These are phyloP conservation scores for Juncus inflexus DNA, from an alignment of 176 grass and related monocot genomes.

Conservation along the genomic window DNA sequence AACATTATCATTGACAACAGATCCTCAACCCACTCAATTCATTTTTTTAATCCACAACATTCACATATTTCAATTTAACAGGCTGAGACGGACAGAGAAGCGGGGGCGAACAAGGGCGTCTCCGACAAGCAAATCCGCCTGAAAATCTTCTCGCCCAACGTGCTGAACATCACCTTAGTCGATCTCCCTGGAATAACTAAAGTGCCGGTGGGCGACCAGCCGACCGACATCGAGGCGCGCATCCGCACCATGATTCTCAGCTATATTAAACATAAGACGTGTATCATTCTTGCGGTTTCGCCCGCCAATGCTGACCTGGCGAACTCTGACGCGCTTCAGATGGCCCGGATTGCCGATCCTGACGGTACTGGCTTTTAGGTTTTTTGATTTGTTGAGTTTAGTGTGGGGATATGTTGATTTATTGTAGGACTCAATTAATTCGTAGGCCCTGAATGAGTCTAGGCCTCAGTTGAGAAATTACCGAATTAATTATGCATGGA, in stretches of 20 bases:
- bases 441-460: too few species aligned
- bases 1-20: too few species aligned
- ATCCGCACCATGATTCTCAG: constrained; percentile 99
- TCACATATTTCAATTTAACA: constrained; percentile 32
- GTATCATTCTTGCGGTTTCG: constrained; percentile 95
- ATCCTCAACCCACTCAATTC: not conserved
- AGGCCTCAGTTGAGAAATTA: too few species aligned
- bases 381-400: too few species aligned
- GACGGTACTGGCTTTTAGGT: constrained; percentile 50
- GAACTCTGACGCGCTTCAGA: constrained; percentile 98
- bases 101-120: constrained; percentile 80
- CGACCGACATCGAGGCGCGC: constrained; percentile 92
- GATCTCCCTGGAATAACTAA: constrained; percentile 99
- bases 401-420: too few species aligned
- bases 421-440: too few species aligned
- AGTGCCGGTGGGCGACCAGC: constrained; percentile 97
- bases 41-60: not conserved
- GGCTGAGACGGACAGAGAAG: constrained; percentile 88
- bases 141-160: constrained; percentile 98
- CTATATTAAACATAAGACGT: constrained; percentile 95
- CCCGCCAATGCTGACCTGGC: constrained; percentile 98
- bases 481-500: too few species aligned
- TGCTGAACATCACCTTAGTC: constrained; percentile 92
- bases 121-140: constrained; percentile 91
- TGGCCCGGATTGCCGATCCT: constrained; percentile 85